phyloP scores from a whole-genome alignment of 352 stramenopile species.

The Achlya hypogyna region DNA sequence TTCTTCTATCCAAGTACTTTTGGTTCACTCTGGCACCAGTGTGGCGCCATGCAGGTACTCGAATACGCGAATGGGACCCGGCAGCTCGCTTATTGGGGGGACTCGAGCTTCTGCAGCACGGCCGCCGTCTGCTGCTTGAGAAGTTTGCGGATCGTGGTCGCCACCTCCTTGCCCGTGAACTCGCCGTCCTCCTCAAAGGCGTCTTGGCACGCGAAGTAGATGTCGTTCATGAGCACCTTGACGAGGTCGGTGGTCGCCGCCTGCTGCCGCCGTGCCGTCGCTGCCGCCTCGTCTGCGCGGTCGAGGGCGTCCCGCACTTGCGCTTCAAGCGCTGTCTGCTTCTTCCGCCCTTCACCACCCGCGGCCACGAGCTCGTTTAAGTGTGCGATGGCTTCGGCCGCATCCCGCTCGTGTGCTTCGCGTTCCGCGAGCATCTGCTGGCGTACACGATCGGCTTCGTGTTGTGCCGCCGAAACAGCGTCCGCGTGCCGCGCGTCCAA shows the following conservation, averaged over 20 bases:
- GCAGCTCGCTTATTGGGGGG: background rate
- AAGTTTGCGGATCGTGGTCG: conserved; percentile 73
- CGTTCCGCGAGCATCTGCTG: conserved; percentile 25
- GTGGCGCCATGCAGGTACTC: background rate
- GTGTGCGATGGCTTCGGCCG: conserved; percentile 21
- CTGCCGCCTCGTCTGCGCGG: conserved; percentile 12
- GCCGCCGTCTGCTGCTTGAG: conserved; percentile 79
- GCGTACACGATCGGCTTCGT: conserved; percentile 27
- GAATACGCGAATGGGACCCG: background rate
- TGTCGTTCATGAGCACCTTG: conserved; percentile 84
- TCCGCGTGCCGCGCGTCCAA: background rate
- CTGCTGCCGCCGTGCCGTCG: conserved; percentile 43
- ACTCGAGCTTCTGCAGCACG: conserved; percentile 56
- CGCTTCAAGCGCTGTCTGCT: background rate
- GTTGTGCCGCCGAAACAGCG: background rate
- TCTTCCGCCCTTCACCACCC: conserved; percentile 20
- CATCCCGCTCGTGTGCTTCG: background rate
- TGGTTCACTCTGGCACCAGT: no score
- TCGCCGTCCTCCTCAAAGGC: conserved; percentile 75
- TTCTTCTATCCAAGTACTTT: no score
- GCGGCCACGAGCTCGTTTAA: conserved; percentile 39
- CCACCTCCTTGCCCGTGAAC: conserved; percentile 75
- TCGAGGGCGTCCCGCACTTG: conserved; percentile 25
- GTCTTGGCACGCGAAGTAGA: conserved; percentile 81
- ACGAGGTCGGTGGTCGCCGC: conserved; percentile 52